Evolutionary conservation across 2,329 filamentous ascomycete species (phyloP).

Genomic region (Pezicula carpinea): DNA sequence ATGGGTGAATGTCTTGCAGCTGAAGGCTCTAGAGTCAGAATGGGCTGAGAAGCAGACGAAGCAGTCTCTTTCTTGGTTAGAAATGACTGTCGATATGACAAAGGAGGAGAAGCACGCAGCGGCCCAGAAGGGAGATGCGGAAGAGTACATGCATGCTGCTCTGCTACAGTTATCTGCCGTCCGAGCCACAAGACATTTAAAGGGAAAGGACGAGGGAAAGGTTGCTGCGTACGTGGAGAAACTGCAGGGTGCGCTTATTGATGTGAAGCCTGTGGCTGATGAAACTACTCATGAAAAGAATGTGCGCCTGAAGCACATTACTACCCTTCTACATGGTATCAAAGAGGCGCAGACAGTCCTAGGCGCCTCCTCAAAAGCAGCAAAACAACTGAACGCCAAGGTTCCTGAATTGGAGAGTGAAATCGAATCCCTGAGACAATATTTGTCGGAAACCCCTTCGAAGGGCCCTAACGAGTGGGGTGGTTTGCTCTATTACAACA

Average conservation of each 20-base stretch:
- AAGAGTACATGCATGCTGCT: slow-evolving; percentile 12
- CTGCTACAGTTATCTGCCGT: slow-evolving; percentile 40
- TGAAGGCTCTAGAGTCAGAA: slow-evolving; percentile 16
- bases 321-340: slow-evolving; percentile 37
- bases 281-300: slow-evolving; percentile 9
- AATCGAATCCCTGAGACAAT: not conserved
- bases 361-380: slow-evolving; percentile 9
- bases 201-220: slow-evolving; percentile 34
- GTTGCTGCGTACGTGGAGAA: slow-evolving; percentile 34
- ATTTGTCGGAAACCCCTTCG: not conserved
- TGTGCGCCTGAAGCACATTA: slow-evolving; percentile 25
- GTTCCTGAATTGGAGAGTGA: slow-evolving; percentile 5
- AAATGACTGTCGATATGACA: slow-evolving; percentile 24
- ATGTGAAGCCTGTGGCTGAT: not conserved
- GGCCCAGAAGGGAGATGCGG: not conserved
- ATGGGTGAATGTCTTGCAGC: slow-evolving; percentile 17
- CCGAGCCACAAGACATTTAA: slow-evolving; percentile 31
- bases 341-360: slow-evolving; percentile 32
- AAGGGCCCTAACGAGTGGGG: not conserved
- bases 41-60: slow-evolving; percentile 18
- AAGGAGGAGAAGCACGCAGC: slow-evolving; percentile 21
- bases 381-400: slow-evolving; percentile 10
- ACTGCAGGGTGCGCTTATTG: slow-evolving; percentile 12
- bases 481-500: not conserved
- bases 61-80: slow-evolving; percentile 25